Base-by-base conservation (phyloP, 2,329 filamentous ascomycete genomes). In the Pestalotiopsis sp. region DNA sequence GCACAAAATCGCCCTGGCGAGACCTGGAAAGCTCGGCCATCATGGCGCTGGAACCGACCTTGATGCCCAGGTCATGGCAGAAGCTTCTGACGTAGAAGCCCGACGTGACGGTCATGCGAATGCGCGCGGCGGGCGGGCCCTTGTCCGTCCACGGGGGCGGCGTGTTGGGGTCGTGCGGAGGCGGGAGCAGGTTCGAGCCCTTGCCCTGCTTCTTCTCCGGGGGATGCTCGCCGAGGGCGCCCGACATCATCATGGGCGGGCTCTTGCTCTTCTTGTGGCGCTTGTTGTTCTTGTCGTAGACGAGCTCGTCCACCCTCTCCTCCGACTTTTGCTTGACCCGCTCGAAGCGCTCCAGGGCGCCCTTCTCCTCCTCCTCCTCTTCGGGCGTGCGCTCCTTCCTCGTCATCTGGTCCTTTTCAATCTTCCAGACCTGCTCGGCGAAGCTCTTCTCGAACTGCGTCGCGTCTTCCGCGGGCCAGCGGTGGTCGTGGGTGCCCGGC, bases 41-140 rank as follows among this genome's bases (percentile, higher is more conserved):
- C 72, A 96, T 86, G 41, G 88, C 96, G 27, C 93, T 90, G 13
- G 94, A 97, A 65, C 88, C 90, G 14, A 98, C 86, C 73, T 93
- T 94, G 72, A 90, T 85, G 25, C 95, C 96, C 3, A 99, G 86
- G 76, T 99, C 96, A 78, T 98, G 94, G 74, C 94, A 95, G 73
- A 99, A 90, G 68, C 93, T 97, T 71, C 96, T 92, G 14, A 99
- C 95, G 79, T 99, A 99, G 85, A 98, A 99, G 52, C 96, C 96
- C 0, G 94, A 97, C 2, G 94, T 94, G 65, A 98, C 95, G 0
- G 93, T 97, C 89, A 99, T 94, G 68, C 92, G 91, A 69, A 99
- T 89, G 76, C 89, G 92, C 63, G 89, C 93, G 0, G 95, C 96
- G 1, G 95, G 90, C 1, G 94, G 90, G 0, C 87, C 89, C 75